Base-by-base conservation (phyloP, 2,329 filamentous ascomycete genomes). In the Karstenula rhodostoma region DNA sequence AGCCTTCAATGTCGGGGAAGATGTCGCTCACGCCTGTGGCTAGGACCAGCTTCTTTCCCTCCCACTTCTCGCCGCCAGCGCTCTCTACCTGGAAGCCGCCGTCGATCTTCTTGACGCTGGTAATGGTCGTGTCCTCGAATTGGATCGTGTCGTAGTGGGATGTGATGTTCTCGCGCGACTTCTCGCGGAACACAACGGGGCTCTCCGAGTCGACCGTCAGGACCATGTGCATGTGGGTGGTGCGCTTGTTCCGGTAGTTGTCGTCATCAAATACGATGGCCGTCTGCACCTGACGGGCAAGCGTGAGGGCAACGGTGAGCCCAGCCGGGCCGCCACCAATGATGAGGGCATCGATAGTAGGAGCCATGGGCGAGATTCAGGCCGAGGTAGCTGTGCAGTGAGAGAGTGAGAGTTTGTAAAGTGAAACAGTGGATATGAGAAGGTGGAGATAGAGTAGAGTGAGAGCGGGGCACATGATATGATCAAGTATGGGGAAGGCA, bases 1-100 rank as follows among this genome's bases (percentile, higher is more conserved):
- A 88, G 0, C 86, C 86, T 1, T 50, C 23, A 47, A 87, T 82
- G 23, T 82, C 75, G 0, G 82, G 82, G 42, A 81, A 67, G 0
- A 84, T 63, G 63, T 89, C 86, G 32, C 67, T 70, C 0, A 84
- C 75, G 0, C 87, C 86, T 0, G 74, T 84, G 0, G 83, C 85
- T 1, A 89, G 68, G 0, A 85, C 79, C 0, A 89, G 59, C 58
- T 85, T 87, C 50, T 78, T 77, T 0, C 84, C 85, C 8, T 71
- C 67, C 68, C 81, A 87, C 1, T 62, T 67, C 2, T 70, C 66
- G 0, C 82, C 83, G 0, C 70, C 27, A 0, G 66, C 73, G 59
- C 85, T 84, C 0, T 53, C 63, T 5, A 70, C 75, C 32, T 73
- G 65, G 56, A 80, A 81, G 12, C 22, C 6, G 2, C 53, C 55